Evolutionary conservation across 2,329 filamentous ascomycete genomes (phyloP), one percentile per base, ranked within the genome.

Genomic region (Endoconidiophora laricicola): DNA sequence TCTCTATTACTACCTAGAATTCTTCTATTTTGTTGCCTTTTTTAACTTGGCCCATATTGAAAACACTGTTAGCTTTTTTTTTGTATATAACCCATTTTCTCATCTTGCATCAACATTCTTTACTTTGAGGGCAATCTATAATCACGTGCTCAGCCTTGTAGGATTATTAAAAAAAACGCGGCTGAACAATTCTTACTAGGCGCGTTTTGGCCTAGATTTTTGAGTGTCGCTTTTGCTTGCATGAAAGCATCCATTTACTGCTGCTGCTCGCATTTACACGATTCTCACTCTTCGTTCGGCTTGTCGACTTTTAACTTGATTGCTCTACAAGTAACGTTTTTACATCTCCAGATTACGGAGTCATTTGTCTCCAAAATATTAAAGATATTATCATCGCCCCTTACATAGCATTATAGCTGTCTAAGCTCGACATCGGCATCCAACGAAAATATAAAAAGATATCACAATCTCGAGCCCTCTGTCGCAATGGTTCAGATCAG

Each of bases 401-500:
- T 33, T 33, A 33, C 12, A 33, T 3, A 12, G 7, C 12, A 6
- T 33, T 12, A 33, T 12, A 33, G 29, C 29, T 12, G 29, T 33
- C 9, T 12, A 0, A 33, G 29, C 6, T 33, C 29, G 29, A 33
- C 12, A 33, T 33, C 22, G 33, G 38, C 46, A 22, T 12, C 20
- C 20, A 45, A 29, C 23, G 29, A 44, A 45, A 26, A 44, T n/a
- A n/a, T 12, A 44, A 26, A 26, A 45, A 24, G 12, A 23, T 38
- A 38, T 10, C 16, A 14, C 44, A 46, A 24, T 37, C 23, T 20
- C 41, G 20, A 43, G 41, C 12, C 41, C 12, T 22, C 41, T 14
- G 20, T 41, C 37, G 39, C 38, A 58, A 90, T 88, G 83, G 84
- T 90, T 59, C 82, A 87, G 65, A 87, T 91, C 67, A 93, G 84